Conservation (phyloP, 148 eudicot species). For the Camellia lanceoleosa region DNA sequence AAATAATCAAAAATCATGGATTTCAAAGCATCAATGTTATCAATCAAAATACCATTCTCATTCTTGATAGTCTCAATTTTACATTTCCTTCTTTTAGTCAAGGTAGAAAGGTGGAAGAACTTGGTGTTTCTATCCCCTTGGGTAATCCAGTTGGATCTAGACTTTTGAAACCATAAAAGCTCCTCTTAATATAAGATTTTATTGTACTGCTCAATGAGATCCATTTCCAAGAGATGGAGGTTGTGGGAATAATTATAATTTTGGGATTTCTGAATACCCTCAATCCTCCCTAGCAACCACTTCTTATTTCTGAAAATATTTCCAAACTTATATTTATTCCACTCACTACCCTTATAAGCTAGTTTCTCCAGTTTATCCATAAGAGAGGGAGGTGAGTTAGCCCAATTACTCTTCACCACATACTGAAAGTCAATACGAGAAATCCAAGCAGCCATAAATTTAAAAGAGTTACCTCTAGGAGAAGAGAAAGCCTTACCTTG, state of each 20-base stretch:
- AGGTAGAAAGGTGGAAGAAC: not conserved
- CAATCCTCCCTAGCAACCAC: not conserved
- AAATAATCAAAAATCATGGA: too few relatives aligned
- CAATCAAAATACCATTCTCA: not conserved
- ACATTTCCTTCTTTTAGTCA: too few relatives aligned
- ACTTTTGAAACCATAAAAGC: not conserved
- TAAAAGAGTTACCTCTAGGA: not conserved
- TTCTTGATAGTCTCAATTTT: not conserved
- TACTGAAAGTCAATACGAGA: not conserved
- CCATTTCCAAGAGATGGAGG: not conserved
- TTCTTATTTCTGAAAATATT: not conserved
- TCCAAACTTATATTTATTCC: not conserved
- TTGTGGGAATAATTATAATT: not conserved
- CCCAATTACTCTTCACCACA: not conserved
- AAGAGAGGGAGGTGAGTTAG: not conserved
- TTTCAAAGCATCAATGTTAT: too few relatives aligned
- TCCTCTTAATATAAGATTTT: not conserved
- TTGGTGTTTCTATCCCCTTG: not conserved
- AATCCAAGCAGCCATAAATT: not conserved
- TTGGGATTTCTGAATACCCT: not conserved
- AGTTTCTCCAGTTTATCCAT: not conserved
- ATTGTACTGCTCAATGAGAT: not conserved
- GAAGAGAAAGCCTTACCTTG: not conserved
- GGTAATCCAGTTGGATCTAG: not conserved
- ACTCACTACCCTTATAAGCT: accelerated